Evolutionary conservation across 1,284 basidiomycete genomes (phyloP).

Genomic region (Marasmius tenuissimus): DNA sequence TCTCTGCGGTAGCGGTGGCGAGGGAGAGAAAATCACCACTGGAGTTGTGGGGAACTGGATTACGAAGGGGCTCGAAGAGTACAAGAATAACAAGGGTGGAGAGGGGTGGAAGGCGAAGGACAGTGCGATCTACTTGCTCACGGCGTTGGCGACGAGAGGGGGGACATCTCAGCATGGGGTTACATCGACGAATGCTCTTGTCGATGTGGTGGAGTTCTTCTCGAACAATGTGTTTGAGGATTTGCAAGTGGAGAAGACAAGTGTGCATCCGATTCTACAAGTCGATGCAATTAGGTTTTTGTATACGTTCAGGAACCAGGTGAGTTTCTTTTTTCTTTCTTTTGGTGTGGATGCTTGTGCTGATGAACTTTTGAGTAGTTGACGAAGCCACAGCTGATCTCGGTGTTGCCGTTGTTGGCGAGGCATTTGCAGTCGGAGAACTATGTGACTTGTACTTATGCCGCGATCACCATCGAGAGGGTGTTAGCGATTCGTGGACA

Average conservation of each 20-base stretch:
- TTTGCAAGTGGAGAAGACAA: conserved; percentile 69
- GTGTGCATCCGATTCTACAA: conserved; percentile 87
- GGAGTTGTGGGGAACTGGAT: conserved; percentile 87
- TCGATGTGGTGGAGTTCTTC: conserved; percentile 96
- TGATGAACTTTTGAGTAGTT: conserved; percentile 48
- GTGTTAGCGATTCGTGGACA: conserved; percentile 83
- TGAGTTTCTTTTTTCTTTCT: conserved; percentile 27
- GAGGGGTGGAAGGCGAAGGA: conserved; percentile 94
- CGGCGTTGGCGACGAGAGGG: conserved; percentile 87
- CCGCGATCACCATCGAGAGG: conserved; percentile 87
- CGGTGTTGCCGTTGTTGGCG: conserved; percentile 88
- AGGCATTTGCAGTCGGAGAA: conserved; percentile 81
- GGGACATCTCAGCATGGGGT: conserved; percentile 90
- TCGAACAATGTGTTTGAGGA: conserved; percentile 90
- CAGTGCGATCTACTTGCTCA: conserved; percentile 92
- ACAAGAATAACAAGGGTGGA: conserved; percentile 48
- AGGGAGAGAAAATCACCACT: conserved; percentile 70
- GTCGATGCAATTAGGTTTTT: conserved; percentile 96
- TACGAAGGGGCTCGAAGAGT: conserved; percentile 66
- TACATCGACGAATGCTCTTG: conserved; percentile 88
- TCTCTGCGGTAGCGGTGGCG: conserved; percentile 68
- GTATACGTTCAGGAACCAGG: conserved; percentile 94
- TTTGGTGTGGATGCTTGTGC: background rate
- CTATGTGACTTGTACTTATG: conserved; percentile 88
- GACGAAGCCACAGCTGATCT: conserved; percentile 91